Evolutionary conservation across 192 early-diverging fungal species (phyloP).

Genomic region (Phycomyces nitens): DNA sequence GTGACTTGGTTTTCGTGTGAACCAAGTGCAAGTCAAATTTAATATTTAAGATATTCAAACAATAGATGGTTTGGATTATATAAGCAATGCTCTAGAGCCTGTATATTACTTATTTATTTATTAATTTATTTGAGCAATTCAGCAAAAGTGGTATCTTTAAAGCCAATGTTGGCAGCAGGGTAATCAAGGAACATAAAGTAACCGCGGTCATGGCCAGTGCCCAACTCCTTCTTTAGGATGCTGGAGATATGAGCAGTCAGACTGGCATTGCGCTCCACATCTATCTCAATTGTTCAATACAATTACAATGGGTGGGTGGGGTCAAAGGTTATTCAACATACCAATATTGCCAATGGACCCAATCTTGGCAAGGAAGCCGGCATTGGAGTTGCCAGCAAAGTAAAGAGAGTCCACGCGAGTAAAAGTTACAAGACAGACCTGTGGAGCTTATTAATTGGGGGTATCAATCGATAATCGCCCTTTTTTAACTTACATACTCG

Average conservation of each 20-base stretch:
- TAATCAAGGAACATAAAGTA: constrained; percentile 32
- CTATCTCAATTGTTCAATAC: too few relatives aligned
- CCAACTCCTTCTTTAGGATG: constrained; percentile 17
- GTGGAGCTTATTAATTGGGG: neutral
- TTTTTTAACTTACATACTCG: constrained; percentile 27
- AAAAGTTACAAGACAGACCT: constrained; percentile 32
- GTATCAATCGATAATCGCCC: neutral
- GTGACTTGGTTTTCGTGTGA: neutral
- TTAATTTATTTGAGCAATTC: constrained; percentile 9
- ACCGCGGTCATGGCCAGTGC: constrained; percentile 15
- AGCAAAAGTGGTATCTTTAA: constrained; percentile 20
- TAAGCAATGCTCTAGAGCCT: too few relatives aligned
- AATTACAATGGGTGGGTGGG: too few relatives aligned
- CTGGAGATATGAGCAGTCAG: constrained; percentile 6
- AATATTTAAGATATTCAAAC: too few relatives aligned
- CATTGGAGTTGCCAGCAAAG: constrained; percentile 21
- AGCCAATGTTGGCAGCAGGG: constrained; percentile 26
- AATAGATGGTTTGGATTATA: too few relatives aligned
- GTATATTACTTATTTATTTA: neutral
- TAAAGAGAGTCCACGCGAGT: constrained; percentile 14
- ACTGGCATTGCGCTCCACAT: constrained; percentile 14
- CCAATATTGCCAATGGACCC: constrained; percentile 28
- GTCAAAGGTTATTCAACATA: too few relatives aligned
- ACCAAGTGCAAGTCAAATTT: too few relatives aligned
- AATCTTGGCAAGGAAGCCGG: constrained; percentile 27